Conservation (phyloP, 805 yeast genomes). For the Yarrowia hollandica region DNA sequence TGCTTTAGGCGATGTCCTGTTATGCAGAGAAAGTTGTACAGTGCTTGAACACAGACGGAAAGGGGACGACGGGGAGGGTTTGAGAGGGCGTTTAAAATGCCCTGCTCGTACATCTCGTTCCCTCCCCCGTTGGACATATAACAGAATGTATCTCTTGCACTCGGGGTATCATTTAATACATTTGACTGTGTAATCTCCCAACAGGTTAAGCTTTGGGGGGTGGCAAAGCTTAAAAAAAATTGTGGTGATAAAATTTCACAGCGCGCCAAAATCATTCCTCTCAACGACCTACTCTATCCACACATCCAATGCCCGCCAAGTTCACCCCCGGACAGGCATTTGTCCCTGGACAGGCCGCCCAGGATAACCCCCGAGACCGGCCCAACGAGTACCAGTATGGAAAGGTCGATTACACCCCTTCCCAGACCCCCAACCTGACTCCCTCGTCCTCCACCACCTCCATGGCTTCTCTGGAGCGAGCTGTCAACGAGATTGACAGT, state of each 20-base stretch:
- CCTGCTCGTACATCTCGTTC: not conserved
- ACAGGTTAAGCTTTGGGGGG: no score
- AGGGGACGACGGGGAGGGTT: no score
- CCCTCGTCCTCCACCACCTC: slow-evolving; percentile 57
- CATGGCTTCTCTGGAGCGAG: slow-evolving; percentile 69
- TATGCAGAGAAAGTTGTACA: not conserved
- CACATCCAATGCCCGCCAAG: slow-evolving; percentile 10
- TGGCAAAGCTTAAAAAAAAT: not conserved
- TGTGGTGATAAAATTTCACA: not conserved
- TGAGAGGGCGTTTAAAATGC: no score
- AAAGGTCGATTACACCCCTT: slow-evolving; percentile 9
- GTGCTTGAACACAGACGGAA: no score
- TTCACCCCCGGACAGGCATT: slow-evolving; percentile 27
- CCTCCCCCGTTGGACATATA: not conserved
- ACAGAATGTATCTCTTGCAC: no score
- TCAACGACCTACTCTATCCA: no score
- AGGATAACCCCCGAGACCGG: slow-evolving; percentile 26
- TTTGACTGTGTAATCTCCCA: no score
- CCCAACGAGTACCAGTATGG: slow-evolving; percentile 27
- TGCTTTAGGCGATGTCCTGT: slow-evolving; percentile 3
- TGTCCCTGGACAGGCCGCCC: slow-evolving; percentile 5
- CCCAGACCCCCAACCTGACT: slow-evolving; percentile 26
- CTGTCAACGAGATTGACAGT: slow-evolving; percentile 63
- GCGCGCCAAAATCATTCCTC: not conserved
- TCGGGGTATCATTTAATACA: no score